Base-by-base conservation (phyloP, 140 eudicot genomes). In the Anethum foeniculum region DNA sequence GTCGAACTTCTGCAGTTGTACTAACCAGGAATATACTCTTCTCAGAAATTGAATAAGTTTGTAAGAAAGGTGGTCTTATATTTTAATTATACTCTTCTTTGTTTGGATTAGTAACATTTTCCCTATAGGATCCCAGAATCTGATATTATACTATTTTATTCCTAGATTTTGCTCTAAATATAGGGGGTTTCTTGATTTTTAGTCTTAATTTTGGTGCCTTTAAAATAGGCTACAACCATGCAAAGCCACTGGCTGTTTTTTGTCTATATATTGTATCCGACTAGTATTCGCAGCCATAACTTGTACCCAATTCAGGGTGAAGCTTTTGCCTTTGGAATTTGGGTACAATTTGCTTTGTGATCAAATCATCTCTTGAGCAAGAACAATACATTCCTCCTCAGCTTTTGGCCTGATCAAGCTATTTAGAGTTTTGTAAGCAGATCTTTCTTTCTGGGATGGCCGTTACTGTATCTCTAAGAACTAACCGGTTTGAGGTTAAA, bases 401-500 rank as follows among this genome's bases (percentile, higher is more conserved):
- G 10, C 28, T 75, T 43, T 27, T 68, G 68, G 39, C 52, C 25
- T 39, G 51, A 78, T n/a, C 56, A 21, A n/a, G 39, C 5, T 30
- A 13, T 6, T 58, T 30, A 67, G 23, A 67, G 19, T 67, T 30
- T 32, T 67, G 74, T 36, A 10, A 36, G 28, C 48, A 30, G 10
- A 41, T 79, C 56, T 75, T 27, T 44, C 48, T 67, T 58, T 14
- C 80, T 34, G 27, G 32, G 48, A 85, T 85, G 91, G 89, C 89
- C 11, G 89, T 82, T 43, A 83, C 80, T 25, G 89, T 88, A 47
- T 81, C 78, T 80, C 69, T 88, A 80, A 79, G 81, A 83, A 88
- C 91, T 9, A 80, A 88, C 44, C 78, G 83, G 1, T 88, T 85
- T 21, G 89, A 88, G 82, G 89, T 88, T 16, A 88, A 85, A 52